Conservation (phyloP, 2,329 filamentous ascomycete genomes). For the Chaetoscypha palmicola region DNA sequence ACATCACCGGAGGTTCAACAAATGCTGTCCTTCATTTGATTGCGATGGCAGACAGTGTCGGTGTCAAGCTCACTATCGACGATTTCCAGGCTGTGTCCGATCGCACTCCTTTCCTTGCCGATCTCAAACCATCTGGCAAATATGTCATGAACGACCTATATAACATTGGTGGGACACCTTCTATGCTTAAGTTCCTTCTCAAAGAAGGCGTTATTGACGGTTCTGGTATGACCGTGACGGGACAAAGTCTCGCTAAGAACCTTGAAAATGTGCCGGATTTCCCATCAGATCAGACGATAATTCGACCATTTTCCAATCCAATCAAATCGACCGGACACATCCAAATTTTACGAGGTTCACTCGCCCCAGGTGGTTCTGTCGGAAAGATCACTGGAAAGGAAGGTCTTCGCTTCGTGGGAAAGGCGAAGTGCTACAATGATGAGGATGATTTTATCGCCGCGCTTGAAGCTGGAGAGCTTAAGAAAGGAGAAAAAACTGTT, state of each 20-base stretch:
- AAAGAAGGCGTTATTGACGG: slow-evolving; percentile 52
- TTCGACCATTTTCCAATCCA: slow-evolving; percentile 59
- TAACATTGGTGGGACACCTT: slow-evolving; percentile 49
- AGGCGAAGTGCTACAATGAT: slow-evolving; percentile 62
- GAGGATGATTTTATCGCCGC: slow-evolving; percentile 64
- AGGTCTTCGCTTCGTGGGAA: slow-evolving; percentile 59
- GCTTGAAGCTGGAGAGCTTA: slow-evolving; percentile 60
- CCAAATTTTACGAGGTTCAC: slow-evolving; percentile 62
- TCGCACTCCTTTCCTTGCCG: slow-evolving; percentile 70
- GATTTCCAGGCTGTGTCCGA: slow-evolving; percentile 81
- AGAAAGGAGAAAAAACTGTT: slow-evolving; percentile 70
- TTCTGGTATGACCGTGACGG: slow-evolving; percentile 53
- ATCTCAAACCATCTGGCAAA: slow-evolving; percentile 71
- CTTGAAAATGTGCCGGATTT: slow-evolving; percentile 54
- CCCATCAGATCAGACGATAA: slow-evolving; percentile 62
- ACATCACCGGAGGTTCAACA: slow-evolving; percentile 76
- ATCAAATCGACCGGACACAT: slow-evolving; percentile 68
- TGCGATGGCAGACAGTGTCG: slow-evolving; percentile 74
- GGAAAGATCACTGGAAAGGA: slow-evolving; percentile 76
- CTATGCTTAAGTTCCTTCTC: slow-evolving; percentile 50
- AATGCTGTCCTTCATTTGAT: slow-evolving; percentile 82
- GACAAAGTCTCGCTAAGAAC: slow-evolving; percentile 52
- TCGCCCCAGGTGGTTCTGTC: slow-evolving; percentile 63
- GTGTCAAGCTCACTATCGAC: slow-evolving; percentile 75
- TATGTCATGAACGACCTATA: slow-evolving; percentile 54